phyloP scores from a whole-genome alignment of 108 stramenopile genomes.

The Phaeodactylum tricornutum region DNA sequence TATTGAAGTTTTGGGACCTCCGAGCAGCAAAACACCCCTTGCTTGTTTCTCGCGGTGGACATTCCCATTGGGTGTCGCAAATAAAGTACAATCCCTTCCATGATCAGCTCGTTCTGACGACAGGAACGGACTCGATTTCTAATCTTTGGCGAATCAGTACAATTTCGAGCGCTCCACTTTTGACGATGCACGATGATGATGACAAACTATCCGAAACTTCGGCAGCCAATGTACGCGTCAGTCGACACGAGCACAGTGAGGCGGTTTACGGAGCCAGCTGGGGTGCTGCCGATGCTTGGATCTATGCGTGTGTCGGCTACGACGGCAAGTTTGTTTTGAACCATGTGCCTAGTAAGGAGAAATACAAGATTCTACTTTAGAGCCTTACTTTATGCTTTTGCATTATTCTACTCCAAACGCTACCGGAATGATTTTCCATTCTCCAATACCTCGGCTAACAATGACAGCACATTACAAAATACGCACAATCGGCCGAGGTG shows the following conservation, averaged over 20 bases:
- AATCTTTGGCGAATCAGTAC: conserved; percentile 93
- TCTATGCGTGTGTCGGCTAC: conserved; percentile 80
- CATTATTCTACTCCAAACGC: too few species aligned
- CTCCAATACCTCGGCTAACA: too few species aligned
- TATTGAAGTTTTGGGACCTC: conserved; percentile 96
- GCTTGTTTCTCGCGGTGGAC: conserved; percentile 64
- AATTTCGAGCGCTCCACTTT: conserved; percentile 89
- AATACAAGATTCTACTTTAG: conserved; percentile 98
- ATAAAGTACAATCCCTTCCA: conserved; percentile 95
- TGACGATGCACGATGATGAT: conserved; percentile 64
- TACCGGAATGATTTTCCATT: too few species aligned
- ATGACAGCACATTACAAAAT: too few species aligned
- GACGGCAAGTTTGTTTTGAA: conserved; percentile 88
- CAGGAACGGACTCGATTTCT: conserved; percentile 85
- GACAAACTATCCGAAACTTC: conserved; percentile 5
- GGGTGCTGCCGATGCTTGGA: conserved; percentile 94
- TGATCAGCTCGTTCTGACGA: conserved; percentile 93
- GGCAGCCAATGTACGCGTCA: conserved; percentile 66
- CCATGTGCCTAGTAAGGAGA: conserved; percentile 96
- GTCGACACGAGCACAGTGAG: conserved; percentile 79
- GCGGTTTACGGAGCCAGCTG: conserved; percentile 81
- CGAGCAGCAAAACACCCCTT: conserved; percentile 38
- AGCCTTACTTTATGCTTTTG: too few species aligned
- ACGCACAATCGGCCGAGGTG: too few species aligned
- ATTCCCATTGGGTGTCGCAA: conserved; percentile 78